Evolutionary conservation across 768 basidiomycete genomes (phyloP).

Genomic region (Auriscalpium orientale): DNA sequence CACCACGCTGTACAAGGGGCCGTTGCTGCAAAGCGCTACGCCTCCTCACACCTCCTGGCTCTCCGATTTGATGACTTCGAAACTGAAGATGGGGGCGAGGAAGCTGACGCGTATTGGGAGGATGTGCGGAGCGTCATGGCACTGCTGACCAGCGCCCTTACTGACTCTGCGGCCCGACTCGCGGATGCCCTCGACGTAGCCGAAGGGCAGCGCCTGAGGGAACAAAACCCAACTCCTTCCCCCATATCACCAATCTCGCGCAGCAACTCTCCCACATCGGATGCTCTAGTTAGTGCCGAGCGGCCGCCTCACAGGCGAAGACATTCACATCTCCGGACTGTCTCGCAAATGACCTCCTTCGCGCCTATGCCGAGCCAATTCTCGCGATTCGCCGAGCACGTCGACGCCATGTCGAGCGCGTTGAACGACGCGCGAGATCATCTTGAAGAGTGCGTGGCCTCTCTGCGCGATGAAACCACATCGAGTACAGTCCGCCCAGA

Average conservation of each 20-base stretch:
- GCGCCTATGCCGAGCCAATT: conserved; percentile 70
- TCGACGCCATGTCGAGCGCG: conserved; percentile 60
- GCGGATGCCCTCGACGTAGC: conserved; percentile 54
- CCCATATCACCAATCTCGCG: neutral
- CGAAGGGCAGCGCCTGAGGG: conserved; percentile 44
- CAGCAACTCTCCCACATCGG: conserved; percentile 5
- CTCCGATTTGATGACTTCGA: conserved; percentile 47
- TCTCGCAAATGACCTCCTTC: conserved; percentile 38
- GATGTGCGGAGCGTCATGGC: conserved; percentile 71
- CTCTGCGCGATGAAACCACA: conserved; percentile 36
- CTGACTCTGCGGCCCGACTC: conserved; percentile 56
- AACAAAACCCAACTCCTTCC: conserved; percentile 38
- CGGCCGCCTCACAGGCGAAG: neutral
- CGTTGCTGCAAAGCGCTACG: conserved; percentile 65
- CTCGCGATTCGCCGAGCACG: conserved; percentile 63
- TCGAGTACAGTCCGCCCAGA: conserved; percentile 8
- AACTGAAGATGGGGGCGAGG: conserved; percentile 36
- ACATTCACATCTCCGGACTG: conserved; percentile 7
- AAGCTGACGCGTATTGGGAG: conserved; percentile 79
- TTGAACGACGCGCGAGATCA: conserved; percentile 66
- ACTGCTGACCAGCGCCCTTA: conserved; percentile 58
- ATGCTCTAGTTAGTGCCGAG: neutral
- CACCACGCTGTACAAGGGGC: conserved; percentile 22
- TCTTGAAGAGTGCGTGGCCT: conserved; percentile 52
- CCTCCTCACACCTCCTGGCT: conserved; percentile 74